Percentiles rank a stretch among this genome's conserved stretches.
These are phyloP conservation scores for Kwoniella heveanensis DNA, from an alignment of 768 basidiomycete genomes.

Conservation along the genomic window DNA sequence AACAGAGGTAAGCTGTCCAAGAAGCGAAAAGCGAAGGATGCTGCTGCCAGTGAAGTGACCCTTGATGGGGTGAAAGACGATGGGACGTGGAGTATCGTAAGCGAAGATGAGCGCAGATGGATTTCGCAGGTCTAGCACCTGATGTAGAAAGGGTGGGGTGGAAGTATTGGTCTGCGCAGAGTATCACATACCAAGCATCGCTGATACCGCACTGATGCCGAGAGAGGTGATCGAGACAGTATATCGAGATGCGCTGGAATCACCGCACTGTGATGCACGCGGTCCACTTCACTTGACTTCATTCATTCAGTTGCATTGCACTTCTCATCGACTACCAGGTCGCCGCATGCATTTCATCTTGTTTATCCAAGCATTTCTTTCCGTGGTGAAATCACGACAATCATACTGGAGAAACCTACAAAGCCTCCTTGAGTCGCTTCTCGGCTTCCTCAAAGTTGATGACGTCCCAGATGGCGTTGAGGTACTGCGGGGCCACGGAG, in stretches of 20 bases:
- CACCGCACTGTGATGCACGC: no score
- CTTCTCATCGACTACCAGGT: not conserved
- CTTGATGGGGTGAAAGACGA: not conserved
- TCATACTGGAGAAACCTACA: no score
- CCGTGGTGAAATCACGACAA: no score
- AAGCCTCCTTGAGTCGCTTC: conserved; percentile 61
- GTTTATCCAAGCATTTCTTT: no score
- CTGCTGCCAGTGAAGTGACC: not conserved
- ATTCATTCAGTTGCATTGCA: no score
- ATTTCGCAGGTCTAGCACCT: not conserved
- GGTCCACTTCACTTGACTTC: no score
- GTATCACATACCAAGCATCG: not conserved
- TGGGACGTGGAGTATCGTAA: conserved; percentile 7
- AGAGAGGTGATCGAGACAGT: no score
- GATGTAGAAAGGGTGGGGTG: no score
- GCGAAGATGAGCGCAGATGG: conserved; percentile 4
- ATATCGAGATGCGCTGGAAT: no score
- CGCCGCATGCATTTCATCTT: conserved; percentile 4
- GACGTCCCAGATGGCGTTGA: conserved; percentile 92
- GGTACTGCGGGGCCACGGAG: conserved; percentile 64
- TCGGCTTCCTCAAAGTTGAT: conserved; percentile 96
- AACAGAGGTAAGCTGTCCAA: not conserved
- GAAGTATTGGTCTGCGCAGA: no score
- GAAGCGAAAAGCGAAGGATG: not conserved
- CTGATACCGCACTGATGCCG: not conserved